These are phyloP conservation scores for Ceratobasidium papillatum DNA, from an alignment of 1,284 basidiomycete species.

Conservation along the genomic window DNA sequence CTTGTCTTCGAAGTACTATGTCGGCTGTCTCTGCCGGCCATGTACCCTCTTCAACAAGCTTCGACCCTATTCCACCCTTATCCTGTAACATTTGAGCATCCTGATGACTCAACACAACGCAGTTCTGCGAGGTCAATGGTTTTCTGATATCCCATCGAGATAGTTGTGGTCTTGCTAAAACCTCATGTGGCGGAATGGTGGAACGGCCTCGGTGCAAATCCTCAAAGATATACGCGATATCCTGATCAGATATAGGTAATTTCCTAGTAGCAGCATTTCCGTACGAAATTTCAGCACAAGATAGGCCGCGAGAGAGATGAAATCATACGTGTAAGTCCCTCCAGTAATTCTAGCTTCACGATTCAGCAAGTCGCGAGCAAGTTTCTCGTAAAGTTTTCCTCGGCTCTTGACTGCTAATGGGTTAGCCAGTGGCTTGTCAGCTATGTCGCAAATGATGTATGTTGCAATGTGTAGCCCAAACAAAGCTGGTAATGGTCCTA, in stretches of 20 bases:
- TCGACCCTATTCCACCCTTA: conserved; percentile 57
- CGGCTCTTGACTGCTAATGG: conserved; percentile 85
- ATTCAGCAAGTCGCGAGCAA: conserved; percentile 76
- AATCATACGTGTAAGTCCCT: conserved; percentile 2
- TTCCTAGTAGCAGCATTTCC: conserved; percentile 57
- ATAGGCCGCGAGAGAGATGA: not conserved
- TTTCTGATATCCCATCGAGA: conserved; percentile 79
- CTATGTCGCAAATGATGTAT: conserved; percentile 84
- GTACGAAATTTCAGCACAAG: not conserved
- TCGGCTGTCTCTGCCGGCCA: conserved; percentile 25
- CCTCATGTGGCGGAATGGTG: conserved; percentile 74
- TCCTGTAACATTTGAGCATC: conserved; percentile 76
- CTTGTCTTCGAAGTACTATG: conserved; percentile 12
- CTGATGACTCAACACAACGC: conserved; percentile 78
- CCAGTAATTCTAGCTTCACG: conserved; percentile 74
- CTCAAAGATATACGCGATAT: conserved; percentile 84
- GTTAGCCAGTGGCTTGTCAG: conserved; percentile 81
- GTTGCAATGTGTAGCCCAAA: conserved; percentile 91
- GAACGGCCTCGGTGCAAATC: conserved; percentile 85
- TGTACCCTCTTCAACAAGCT: conserved; percentile 30
- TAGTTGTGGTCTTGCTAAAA: conserved; percentile 74
- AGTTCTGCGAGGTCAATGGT: conserved; percentile 76
- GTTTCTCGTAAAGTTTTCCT: conserved; percentile 83
- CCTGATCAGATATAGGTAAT: conserved; percentile 80
- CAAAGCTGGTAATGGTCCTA: conserved; percentile 82